Evolutionary conservation across 768 basidiomycete genomes (phyloP).

Genomic region (Sporobolomyces pararoseus): DNA sequence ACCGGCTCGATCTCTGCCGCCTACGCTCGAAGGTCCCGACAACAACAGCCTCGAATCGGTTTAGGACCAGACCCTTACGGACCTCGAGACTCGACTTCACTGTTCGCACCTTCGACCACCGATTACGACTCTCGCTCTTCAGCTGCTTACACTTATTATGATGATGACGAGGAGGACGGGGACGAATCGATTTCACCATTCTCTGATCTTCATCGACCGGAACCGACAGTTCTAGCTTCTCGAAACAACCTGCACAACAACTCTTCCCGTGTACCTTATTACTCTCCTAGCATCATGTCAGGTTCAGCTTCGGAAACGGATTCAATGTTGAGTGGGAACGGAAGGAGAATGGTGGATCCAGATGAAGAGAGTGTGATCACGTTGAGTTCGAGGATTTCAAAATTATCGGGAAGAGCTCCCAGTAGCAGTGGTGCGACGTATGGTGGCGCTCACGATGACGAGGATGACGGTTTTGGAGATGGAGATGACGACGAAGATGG

Average conservation of each 20-base stretch:
- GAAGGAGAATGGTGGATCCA: background rate
- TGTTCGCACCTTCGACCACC: slow-evolving; percentile 6
- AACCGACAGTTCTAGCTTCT: background rate
- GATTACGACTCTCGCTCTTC: slow-evolving; percentile 24
- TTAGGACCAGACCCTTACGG: background rate
- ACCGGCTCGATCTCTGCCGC: slow-evolving; percentile 9
- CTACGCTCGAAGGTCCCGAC: background rate
- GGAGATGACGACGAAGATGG: background rate
- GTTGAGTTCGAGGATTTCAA: slow-evolving; percentile 11
- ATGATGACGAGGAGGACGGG: slow-evolving; percentile 7
- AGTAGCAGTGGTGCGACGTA: slow-evolving; percentile 34
- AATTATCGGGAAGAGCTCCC: slow-evolving; percentile 15
- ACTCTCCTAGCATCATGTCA: background rate
- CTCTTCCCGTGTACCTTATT: background rate
- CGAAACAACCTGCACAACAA: slow-evolving; percentile 32
- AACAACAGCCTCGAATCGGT: background rate
- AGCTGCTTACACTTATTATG: slow-evolving; percentile 15
- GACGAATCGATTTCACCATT: slow-evolving; percentile 34
- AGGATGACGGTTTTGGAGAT: background rate
- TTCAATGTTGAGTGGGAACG: slow-evolving; percentile 7
- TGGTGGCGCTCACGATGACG: slow-evolving; percentile 13
- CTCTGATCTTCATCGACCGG: slow-evolving; percentile 30
- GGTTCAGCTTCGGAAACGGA: background rate
- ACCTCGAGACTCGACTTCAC: slow-evolving; percentile 1
- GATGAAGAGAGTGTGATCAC: slow-evolving; percentile 11